Percentiles rank a stretch among this genome's conserved stretches.
Evolutionary conservation across 768 basidiomycete species (phyloP).

Genomic region (Epithele typhae): DNA sequence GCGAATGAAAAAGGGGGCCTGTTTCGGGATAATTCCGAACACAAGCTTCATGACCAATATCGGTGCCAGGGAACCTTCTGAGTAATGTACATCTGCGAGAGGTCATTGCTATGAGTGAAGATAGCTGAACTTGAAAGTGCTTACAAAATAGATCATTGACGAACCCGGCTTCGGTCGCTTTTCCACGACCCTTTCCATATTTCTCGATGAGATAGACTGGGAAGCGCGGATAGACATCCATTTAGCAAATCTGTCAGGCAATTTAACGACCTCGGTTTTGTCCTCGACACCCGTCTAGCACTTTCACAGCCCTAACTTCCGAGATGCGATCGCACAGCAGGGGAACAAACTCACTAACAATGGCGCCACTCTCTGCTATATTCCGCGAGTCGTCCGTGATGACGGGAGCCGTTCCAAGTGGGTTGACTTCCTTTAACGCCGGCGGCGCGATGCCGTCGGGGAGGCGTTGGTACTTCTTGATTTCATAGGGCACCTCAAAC

Average conservation of each 20-base stretch:
- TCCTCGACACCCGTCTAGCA: no score
- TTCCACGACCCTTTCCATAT: conserved; percentile 26
- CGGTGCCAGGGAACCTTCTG: conserved; percentile 34
- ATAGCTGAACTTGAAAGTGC: no score
- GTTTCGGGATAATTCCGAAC: conserved; percentile 25
- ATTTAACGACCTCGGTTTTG: no score
- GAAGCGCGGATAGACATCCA: no score
- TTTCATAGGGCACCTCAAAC: conserved; percentile 35
- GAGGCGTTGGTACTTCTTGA: conserved; percentile 29
- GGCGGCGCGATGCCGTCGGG: conserved; percentile 25
- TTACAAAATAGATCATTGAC: conserved; percentile 28
- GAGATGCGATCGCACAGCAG: no score
- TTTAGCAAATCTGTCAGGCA: no score
- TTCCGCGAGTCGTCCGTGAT: conserved; percentile 34
- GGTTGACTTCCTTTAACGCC: conserved; percentile 30
- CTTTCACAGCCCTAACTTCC: no score
- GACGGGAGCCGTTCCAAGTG: conserved; percentile 33
- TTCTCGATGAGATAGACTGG: conserved; percentile 33
- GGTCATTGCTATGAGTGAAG: neutral
- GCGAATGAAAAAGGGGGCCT: conserved; percentile 29
- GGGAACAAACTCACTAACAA: conserved; percentile 31
- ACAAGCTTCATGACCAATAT: conserved; percentile 28
- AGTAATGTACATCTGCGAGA: conserved; percentile 26
- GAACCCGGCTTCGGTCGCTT: conserved; percentile 20
- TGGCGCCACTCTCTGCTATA: conserved; percentile 36